Percentiles rank a stretch among this genome's conserved stretches.
phyloP scores from a whole-genome alignment of 2,329 filamentous ascomycete species.

The Calonectria montana region DNA sequence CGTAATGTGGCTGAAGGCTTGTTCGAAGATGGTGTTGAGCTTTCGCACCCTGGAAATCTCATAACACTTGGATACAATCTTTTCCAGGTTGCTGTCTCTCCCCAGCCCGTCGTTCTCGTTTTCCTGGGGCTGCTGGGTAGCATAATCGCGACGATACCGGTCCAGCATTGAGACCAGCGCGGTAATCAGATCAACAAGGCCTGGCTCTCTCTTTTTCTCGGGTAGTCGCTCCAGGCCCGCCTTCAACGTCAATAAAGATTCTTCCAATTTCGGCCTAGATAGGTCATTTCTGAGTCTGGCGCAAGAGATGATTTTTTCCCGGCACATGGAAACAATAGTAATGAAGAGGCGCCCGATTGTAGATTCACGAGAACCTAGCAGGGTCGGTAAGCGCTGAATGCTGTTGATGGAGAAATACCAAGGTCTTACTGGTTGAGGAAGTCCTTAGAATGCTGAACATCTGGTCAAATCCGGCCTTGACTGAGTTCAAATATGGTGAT shows the following conservation, averaged over 20 bases:
- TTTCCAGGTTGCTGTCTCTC: constrained; percentile 12
- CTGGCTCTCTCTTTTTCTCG: neutral
- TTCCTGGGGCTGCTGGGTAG: no score
- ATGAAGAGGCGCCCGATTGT: constrained; percentile 2
- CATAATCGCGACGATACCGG: neutral
- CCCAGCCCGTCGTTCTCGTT: neutral
- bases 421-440: constrained; percentile 1
- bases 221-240: neutral
- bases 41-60: constrained; percentile 12
- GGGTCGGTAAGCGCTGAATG: neutral
- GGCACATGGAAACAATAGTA: constrained; percentile 27
- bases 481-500: constrained; percentile 24
- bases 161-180: neutral
- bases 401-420: no score
- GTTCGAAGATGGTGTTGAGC: constrained; percentile 11
- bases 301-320: constrained; percentile 22
- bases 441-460: constrained; percentile 25
- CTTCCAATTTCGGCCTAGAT: neutral
- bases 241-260: neutral
- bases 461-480: constrained; percentile 29
- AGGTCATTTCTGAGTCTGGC: neutral
- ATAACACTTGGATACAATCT: constrained; percentile 13
- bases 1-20: neutral
- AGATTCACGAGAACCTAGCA: neutral
- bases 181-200: neutral